These are phyloP conservation scores for Babjeviella inositovora DNA, from an alignment of 805 yeast species.

Conservation along the genomic window DNA sequence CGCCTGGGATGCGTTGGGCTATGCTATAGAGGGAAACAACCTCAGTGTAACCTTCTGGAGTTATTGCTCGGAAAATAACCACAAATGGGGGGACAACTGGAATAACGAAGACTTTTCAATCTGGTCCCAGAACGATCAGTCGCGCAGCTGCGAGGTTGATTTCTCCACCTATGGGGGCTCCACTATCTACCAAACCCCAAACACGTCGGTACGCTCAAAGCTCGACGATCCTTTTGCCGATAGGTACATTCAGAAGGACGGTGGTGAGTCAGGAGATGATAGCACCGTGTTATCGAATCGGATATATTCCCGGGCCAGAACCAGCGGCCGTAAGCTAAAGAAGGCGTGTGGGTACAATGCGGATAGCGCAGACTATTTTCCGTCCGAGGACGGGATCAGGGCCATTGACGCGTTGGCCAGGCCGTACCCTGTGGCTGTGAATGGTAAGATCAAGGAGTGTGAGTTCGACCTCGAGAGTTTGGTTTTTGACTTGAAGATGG, in stretches of 20 bases:
- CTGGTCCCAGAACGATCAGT: slow-evolving; percentile 53
- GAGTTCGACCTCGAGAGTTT: slow-evolving; percentile 40
- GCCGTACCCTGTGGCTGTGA: slow-evolving; percentile 54
- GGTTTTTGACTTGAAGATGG: slow-evolving; percentile 30
- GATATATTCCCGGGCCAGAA: too few relatives aligned
- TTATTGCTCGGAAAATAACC: slow-evolving; percentile 57
- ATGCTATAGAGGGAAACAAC: slow-evolving; percentile 61
- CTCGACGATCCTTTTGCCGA: too few relatives aligned
- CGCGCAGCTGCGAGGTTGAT: too few relatives aligned
- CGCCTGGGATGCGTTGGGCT: slow-evolving; percentile 72
- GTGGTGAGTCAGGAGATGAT: too few relatives aligned
- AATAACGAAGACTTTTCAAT: slow-evolving; percentile 88
- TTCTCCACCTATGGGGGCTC: too few relatives aligned
- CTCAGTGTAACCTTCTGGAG: slow-evolving; percentile 79
- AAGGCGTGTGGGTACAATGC: too few relatives aligned
- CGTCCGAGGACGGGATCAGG: slow-evolving; percentile 45
- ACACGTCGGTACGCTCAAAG: too few relatives aligned
- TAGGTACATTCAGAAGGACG: too few relatives aligned
- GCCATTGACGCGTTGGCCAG: slow-evolving; percentile 64
- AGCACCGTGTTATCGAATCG: too few relatives aligned
- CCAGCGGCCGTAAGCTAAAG: too few relatives aligned
- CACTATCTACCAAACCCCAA: too few relatives aligned
- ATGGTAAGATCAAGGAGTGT: slow-evolving; percentile 37
- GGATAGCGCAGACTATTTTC: slow-evolving; percentile 1
- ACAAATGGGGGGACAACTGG: slow-evolving; percentile 85